These are phyloP conservation scores for Hemisphaericaspora lyxosophila DNA, from an alignment of 1,139 yeast genomes.

Conservation along the genomic window DNA sequence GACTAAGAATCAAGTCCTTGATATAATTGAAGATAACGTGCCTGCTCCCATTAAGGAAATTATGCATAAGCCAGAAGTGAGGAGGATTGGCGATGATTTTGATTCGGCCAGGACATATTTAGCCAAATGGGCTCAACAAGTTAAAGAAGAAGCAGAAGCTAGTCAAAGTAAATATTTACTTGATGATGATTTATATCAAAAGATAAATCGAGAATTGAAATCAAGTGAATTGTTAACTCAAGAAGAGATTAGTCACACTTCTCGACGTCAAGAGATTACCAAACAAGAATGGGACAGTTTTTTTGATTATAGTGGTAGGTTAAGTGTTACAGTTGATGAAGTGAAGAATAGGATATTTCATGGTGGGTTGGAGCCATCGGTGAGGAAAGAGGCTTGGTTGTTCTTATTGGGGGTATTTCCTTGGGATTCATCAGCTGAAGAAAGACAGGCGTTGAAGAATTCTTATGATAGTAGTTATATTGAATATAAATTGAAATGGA, in stretches of 20 bases:
- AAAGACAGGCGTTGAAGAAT: conserved; percentile 57
- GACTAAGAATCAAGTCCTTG: conserved; percentile 60
- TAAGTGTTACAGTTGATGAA: conserved; percentile 70
- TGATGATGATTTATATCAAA: conserved; percentile 57
- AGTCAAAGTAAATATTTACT: conserved; percentile 60
- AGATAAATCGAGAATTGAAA: conserved; percentile 71
- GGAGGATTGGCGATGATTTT: conserved; percentile 80
- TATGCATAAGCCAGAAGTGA: conserved; percentile 76
- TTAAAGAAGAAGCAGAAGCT: conserved; percentile 87
- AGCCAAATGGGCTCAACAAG: conserved; percentile 97
- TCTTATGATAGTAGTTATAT: conserved; percentile 66
- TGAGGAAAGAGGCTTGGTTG: conserved; percentile 80
- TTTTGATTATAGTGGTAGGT: conserved; percentile 76
- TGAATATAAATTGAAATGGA: conserved; percentile 67
- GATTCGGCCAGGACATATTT: conserved; percentile 88
- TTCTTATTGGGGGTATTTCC: conserved; percentile 81
- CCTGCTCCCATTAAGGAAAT: conserved; percentile 65
- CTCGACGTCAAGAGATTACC: conserved; percentile 65
- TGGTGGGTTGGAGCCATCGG: conserved; percentile 68
- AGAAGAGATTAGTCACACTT: conserved; percentile 58
- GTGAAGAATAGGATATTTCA: conserved; percentile 83
- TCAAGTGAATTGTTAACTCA: conserved; percentile 56
- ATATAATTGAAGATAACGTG: conserved; percentile 62
- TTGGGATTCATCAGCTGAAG: conserved; percentile 79
- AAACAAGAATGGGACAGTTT: conserved; percentile 81